Conservation (phyloP, 441 rosid genomes). For the Aquilaria agallochum region DNA sequence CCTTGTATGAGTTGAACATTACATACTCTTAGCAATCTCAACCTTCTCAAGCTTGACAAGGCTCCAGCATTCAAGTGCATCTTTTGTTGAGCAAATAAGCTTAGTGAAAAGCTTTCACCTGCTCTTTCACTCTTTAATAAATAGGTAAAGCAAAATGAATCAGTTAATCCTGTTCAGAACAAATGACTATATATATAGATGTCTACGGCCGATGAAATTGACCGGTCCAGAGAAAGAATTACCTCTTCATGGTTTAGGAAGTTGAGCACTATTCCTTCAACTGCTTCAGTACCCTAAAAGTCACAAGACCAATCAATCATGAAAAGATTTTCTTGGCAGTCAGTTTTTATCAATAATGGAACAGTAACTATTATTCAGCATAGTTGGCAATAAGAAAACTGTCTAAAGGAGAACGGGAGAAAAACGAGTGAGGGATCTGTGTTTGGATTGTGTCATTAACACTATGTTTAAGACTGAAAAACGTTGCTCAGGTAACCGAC, state of each 20-base stretch:
- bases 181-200: background rate
- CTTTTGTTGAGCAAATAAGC: too few species aligned
- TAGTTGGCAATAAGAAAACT: too few species aligned
- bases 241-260: conserved; percentile 15
- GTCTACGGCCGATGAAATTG: too few species aligned
- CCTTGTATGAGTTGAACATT: conserved; percentile 13
- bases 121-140: background rate
- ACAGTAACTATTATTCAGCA: too few species aligned
- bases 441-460: too few species aligned
- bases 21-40: conserved; percentile 25
- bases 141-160: background rate
- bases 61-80: conserved; percentile 9
- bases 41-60: conserved; percentile 16
- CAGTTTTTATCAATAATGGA: too few species aligned
- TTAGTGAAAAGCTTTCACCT: background rate
- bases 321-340: too few species aligned
- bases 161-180: too few species aligned
- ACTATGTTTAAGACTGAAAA: too few species aligned
- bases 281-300: conserved; percentile 21
- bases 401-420: too few species aligned
- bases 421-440: too few species aligned
- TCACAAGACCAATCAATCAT: background rate
- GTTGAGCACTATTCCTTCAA: conserved; percentile 22
- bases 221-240: background rate
- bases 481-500: too few species aligned